phyloP scores from a whole-genome alignment of 1,284 basidiomycete species.

The Boletus hoseneyae region DNA sequence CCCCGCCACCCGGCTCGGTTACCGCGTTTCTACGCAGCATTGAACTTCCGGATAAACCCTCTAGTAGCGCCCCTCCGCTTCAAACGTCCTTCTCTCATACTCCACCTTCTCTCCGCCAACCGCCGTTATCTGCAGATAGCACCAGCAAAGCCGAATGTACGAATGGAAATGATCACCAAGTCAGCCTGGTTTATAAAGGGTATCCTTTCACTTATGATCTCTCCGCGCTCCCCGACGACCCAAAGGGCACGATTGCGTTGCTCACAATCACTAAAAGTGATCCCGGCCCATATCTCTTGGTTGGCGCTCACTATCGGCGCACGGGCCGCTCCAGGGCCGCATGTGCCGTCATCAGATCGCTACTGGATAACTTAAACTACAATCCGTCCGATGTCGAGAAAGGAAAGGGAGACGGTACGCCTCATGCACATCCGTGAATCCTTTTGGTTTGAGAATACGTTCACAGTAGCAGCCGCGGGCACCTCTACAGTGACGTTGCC shows the following conservation, averaged over 20 bases:
- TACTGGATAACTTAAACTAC: constrained; percentile 19
- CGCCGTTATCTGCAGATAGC: constrained; percentile 8
- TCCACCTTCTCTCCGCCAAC: constrained; percentile 11
- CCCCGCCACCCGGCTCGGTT: constrained; percentile 17
- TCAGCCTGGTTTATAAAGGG: constrained; percentile 27
- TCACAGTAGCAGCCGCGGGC: constrained; percentile 14
- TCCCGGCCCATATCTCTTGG: constrained; percentile 30
- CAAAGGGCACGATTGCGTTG: constrained; percentile 24
- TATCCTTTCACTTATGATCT: constrained; percentile 30
- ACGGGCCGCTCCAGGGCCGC: constrained; percentile 32
- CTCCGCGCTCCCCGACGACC: constrained; percentile 29
- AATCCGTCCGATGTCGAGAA: constrained; percentile 12
- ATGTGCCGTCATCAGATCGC: constrained; percentile 26
- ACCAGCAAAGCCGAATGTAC: neutral
- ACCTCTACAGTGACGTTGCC: constrained; percentile 9
- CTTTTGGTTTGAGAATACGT: constrained; percentile 19
- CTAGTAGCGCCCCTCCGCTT: constrained; percentile 8
- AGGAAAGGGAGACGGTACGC: constrained; percentile 28
- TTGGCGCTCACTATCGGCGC: constrained; percentile 33
- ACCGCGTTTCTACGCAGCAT: constrained; percentile 27
- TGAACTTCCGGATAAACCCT: constrained; percentile 19
- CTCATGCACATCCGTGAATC: constrained; percentile 6
- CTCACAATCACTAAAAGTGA: constrained; percentile 29
- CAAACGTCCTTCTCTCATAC: constrained; percentile 9
- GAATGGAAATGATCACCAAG: constrained; percentile 13